Base-by-base conservation (phyloP, 148 eudicot genomes). In the Cornus controversa region DNA sequence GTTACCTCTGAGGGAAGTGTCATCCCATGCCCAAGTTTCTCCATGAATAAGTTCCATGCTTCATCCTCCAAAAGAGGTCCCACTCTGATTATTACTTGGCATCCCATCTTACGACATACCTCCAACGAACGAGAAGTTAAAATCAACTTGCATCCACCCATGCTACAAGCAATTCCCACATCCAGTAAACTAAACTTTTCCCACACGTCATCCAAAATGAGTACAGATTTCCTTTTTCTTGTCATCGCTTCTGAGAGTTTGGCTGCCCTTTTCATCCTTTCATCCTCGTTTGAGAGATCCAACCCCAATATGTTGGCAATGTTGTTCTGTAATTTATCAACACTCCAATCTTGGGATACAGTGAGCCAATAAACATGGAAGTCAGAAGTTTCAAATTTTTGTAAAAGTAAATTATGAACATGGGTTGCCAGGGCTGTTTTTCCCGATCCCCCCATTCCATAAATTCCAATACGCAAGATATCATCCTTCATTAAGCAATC, bases 391-490 rank as follows among this genome's bases (percentile, higher is more conserved):
- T 5, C 25, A 60, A 8, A 22, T 18, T 22, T 6, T 60, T 60
- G 24, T 20, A 60, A 60, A 60, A 60, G 22, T 8, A 6, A n/a
- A 20, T 60, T 62, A 13, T 74, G 70, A n/a, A 74, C 11, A 14
- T 74, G 70, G 68, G 53, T 70, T n/a, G 64, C 3, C 24, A 80
- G 16, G 27, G 75, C 42, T 9, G 74, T 74, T 64, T 80, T 80
- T 16, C 82, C 82, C 2, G 73, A 67, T 6, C 82, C 82, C 45
- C 78, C 82, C 74, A 80, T 74, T 3, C 82, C 82, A 64, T 74
- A 60, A 29, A 29, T 29, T 29, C 31, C 31, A 29, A 29, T 29
- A 3, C 3, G 31, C 31, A 1, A 1, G 31, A 29, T 29, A 29
- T 29, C 31, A 29, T 29, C 31, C 2, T 29, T 29, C 31, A 29